Conservation (phyloP, 2,329 filamentous ascomycete genomes). For the Hypoxylon sp. region DNA sequence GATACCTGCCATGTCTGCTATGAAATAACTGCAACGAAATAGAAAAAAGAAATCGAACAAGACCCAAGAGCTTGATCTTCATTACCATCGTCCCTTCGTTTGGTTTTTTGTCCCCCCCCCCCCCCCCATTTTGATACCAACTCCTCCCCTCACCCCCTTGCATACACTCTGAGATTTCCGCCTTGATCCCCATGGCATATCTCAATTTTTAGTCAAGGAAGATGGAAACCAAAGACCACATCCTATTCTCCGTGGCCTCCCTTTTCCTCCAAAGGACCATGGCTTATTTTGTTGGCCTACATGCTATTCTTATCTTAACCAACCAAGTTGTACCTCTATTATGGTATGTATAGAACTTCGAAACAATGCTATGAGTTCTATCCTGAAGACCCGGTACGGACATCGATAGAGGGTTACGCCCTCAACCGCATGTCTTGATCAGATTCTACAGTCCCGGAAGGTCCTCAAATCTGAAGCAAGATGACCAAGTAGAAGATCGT, state of each 20-base stretch:
- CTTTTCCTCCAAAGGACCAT: conserved; percentile 23
- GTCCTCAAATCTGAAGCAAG: no score
- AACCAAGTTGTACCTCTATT: neutral
- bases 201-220: conserved; percentile 47
- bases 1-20: neutral
- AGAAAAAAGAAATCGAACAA: conserved; percentile 6
- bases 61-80: neutral
- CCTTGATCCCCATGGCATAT: conserved; percentile 41
- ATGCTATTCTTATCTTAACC: conserved; percentile 12
- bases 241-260: conserved; percentile 33
- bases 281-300: conserved; percentile 36
- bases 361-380: neutral
- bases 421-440: no score
- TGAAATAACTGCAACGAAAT: conserved; percentile 14
- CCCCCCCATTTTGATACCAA: neutral
- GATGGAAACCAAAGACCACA: conserved; percentile 28
- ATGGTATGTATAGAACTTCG: neutral
- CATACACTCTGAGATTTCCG: conserved; percentile 45
- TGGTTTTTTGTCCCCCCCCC: neutral
- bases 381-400: no score
- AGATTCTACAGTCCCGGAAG: no score
- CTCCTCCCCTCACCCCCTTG: conserved; percentile 33
- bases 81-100: neutral
- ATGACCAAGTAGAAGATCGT: no score
- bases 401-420: no score